These are phyloP conservation scores for Alternaria alternata DNA, from an alignment of 2,329 filamentous ascomycete species.

Conservation along the genomic window DNA sequence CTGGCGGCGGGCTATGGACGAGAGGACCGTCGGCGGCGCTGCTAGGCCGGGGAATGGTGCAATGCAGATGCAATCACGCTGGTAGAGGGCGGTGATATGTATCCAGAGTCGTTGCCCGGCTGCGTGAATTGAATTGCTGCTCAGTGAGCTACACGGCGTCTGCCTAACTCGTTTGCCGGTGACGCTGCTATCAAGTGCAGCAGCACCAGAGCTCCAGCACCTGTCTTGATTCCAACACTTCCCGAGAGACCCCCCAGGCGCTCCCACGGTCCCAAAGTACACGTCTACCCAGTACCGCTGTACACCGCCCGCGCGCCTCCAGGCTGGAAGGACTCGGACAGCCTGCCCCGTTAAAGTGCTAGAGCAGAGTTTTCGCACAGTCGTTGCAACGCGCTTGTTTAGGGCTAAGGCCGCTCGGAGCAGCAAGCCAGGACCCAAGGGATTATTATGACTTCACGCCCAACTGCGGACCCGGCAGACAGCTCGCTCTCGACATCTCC, in stretches of 20 bases:
- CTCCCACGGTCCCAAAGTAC: slow-evolving; percentile 27
- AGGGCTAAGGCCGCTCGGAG: slow-evolving; percentile 43
- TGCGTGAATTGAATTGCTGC: background rate
- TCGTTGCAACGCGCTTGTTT: slow-evolving; percentile 40
- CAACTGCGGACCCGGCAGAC: slow-evolving; percentile 31
- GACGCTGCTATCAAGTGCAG: slow-evolving; percentile 1
- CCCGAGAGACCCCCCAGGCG: slow-evolving; percentile 22
- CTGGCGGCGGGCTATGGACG: background rate
- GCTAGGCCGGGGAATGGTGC: slow-evolving; percentile 1
- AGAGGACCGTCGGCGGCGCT: background rate
- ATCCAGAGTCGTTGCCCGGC: background rate
- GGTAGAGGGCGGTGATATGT: background rate
- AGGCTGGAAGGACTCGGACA: slow-evolving; percentile 35
- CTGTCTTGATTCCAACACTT: background rate
- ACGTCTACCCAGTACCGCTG: slow-evolving; percentile 27
- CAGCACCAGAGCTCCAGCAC: background rate
- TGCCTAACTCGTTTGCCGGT: slow-evolving; percentile 28
- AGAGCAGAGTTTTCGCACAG: slow-evolving; percentile 46
- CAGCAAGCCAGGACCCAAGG: slow-evolving; percentile 37
- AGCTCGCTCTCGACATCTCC: slow-evolving; percentile 24
- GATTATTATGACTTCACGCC: slow-evolving; percentile 49
- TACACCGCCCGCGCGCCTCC: slow-evolving; percentile 39
- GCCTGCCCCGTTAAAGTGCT: slow-evolving; percentile 44
- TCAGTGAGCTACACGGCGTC: slow-evolving; percentile 25
- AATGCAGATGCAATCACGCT: slow-evolving; percentile 4